Percentiles rank a stretch among this genome's conserved stretches.
Conservation (phyloP, 176 grass and related monocot species). For the Carex myosuroides region DNA sequence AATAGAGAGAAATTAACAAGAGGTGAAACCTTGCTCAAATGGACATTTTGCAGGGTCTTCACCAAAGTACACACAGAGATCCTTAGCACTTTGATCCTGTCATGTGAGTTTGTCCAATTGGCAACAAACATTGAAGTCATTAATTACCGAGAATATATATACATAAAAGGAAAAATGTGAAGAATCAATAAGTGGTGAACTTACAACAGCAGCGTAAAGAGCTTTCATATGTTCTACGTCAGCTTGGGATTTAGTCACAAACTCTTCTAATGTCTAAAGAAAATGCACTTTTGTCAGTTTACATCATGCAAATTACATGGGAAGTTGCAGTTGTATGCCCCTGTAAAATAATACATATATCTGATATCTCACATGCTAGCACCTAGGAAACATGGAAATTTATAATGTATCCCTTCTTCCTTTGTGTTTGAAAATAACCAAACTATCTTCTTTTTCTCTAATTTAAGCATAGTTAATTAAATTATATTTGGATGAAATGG, state of each 20-base stretch:
- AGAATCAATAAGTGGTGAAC: slow-evolving; percentile 23
- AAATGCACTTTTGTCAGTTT: not conserved
- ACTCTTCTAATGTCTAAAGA: slow-evolving; percentile 84
- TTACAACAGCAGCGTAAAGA: slow-evolving; percentile 78
- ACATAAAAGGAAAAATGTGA: slow-evolving; percentile 26
- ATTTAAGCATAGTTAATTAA: not conserved
- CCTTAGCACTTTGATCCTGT: slow-evolving; percentile 84
- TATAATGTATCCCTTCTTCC: not conserved
- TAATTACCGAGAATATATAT: slow-evolving; percentile 10
- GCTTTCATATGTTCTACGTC: slow-evolving; percentile 65
- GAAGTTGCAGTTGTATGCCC: not conserved
- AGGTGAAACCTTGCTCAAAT: slow-evolving; percentile 72
- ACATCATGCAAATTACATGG: not conserved
- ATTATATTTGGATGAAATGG: not conserved
- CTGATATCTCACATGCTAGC: not conserved
- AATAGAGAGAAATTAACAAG: not conserved
- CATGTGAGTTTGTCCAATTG: slow-evolving; percentile 1
- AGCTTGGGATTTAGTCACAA: slow-evolving; percentile 61
- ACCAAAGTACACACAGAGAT: slow-evolving; percentile 76
- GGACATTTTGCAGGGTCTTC: slow-evolving; percentile 89
- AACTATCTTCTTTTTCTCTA: not conserved
- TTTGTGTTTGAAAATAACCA: not conserved
- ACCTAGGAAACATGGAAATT: not conserved
- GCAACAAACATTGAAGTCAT: not conserved
- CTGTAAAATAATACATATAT: not conserved